Evolutionary conservation across 495 filamentous ascomycete genomes (phyloP).

Genomic region (Penicillium desertorum): DNA sequence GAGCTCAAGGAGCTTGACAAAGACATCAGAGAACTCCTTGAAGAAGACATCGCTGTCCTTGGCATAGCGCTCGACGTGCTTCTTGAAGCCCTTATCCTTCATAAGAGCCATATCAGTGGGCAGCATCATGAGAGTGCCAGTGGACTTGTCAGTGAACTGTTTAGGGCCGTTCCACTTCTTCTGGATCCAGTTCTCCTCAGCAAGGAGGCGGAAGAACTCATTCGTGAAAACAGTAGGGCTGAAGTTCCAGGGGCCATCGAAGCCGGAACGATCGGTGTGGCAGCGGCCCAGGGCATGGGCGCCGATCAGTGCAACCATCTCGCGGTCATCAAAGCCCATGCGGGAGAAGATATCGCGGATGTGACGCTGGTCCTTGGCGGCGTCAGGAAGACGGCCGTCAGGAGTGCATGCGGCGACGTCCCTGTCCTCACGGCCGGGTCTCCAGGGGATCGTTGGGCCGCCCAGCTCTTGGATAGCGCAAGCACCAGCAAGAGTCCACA

Average conservation of each 20-base stretch:
- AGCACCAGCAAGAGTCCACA: slow-evolving; percentile 91
- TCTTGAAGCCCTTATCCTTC: slow-evolving; percentile 84
- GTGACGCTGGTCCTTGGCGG: slow-evolving; percentile 73
- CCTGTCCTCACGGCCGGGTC: slow-evolving; percentile 81
- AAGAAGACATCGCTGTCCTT: slow-evolving; percentile 92
- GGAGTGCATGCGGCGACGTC: slow-evolving; percentile 88
- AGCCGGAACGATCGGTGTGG: slow-evolving; percentile 86
- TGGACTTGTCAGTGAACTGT: slow-evolving; percentile 81
- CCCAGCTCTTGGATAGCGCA: slow-evolving; percentile 92
- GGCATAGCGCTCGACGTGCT: slow-evolving; percentile 85
- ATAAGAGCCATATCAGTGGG: slow-evolving; percentile 86
- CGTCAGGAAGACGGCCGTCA: slow-evolving; percentile 94
- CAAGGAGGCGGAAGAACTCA: slow-evolving; percentile 85
- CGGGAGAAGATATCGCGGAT: slow-evolving; percentile 90
- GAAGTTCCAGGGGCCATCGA: slow-evolving; percentile 93
- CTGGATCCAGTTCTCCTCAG: slow-evolving; percentile 89
- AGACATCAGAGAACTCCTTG: slow-evolving; percentile 80
- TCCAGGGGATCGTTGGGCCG: slow-evolving; percentile 83
- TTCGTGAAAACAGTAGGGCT: slow-evolving; percentile 92
- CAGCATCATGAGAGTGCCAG: slow-evolving; percentile 94
- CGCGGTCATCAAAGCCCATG: slow-evolving; percentile 97
- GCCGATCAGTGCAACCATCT: slow-evolving; percentile 88
- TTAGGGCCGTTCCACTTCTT: slow-evolving; percentile 92
- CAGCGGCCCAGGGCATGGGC: slow-evolving; percentile 93
- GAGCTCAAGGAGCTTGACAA: slow-evolving; percentile 84